Conservation (phyloP, 352 stramenopile genomes). For the Pythium diclinum region DNA sequence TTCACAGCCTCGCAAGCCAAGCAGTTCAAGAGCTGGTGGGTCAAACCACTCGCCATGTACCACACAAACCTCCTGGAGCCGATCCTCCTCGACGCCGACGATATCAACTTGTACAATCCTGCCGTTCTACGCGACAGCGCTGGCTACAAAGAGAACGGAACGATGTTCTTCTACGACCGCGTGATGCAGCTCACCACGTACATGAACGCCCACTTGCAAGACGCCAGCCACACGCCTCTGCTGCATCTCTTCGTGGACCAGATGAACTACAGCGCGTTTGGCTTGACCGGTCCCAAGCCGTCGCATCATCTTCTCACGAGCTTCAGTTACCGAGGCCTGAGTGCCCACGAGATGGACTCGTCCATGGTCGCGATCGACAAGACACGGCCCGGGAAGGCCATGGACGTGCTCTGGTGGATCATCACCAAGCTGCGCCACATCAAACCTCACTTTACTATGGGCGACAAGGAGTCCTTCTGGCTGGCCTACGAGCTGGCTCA, state of each 20-base stretch:
- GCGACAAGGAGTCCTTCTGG: conserved; percentile 59
- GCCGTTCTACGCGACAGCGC: conserved; percentile 32
- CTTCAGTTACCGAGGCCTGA: conserved; percentile 35
- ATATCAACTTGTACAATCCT: conserved; percentile 41
- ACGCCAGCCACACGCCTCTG: conserved; percentile 22
- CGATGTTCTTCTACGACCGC: conserved; percentile 69
- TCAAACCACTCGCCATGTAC: conserved; percentile 57
- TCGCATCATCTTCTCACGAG: conserved; percentile 29
- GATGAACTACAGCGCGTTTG: conserved; percentile 48
- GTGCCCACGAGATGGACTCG: conserved; percentile 57
- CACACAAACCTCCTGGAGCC: conserved; percentile 47
- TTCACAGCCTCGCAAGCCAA: conserved; percentile 17
- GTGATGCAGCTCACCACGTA: conserved; percentile 35
- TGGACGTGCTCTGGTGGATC: conserved; percentile 52
- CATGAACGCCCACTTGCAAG: conserved; percentile 22
- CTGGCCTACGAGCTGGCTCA: conserved; percentile 55
- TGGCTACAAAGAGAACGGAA: conserved; percentile 43
- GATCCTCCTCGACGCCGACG: conserved; percentile 58
- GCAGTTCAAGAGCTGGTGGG: conserved; percentile 55
- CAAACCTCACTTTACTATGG: conserved; percentile 54
- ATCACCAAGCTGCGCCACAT: conserved; percentile 47
- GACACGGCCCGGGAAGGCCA: conserved; percentile 27
- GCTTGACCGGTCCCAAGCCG: conserved; percentile 16
- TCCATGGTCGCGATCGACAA: conserved; percentile 57
- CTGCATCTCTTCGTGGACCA: conserved; percentile 38